Conservation (phyloP, 768 basidiomycete species). For the Rhizopogon sp. region DNA sequence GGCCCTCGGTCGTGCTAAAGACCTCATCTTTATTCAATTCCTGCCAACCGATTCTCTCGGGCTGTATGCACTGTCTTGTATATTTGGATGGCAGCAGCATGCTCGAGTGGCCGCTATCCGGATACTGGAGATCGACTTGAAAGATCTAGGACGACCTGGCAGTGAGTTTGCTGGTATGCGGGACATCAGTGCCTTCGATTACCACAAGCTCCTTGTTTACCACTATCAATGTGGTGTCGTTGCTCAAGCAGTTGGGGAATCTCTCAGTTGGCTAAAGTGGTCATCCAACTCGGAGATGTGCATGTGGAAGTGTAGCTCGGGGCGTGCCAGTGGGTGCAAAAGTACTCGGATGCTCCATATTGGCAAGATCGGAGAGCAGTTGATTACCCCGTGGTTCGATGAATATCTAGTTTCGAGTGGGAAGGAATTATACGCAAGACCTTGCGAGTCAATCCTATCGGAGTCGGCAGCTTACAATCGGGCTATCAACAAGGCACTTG, state of each 20-base stretch:
- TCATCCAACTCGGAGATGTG: background rate
- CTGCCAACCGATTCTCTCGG: conserved; percentile 15
- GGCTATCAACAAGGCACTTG: background rate
- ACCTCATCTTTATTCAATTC: conserved; percentile 7
- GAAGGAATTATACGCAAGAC: background rate
- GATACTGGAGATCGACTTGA: conserved; percentile 11
- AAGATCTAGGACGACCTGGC: background rate
- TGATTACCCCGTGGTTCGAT: background rate
- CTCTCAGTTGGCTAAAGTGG: background rate
- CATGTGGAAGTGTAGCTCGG: background rate
- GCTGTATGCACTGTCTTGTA: conserved; percentile 24
- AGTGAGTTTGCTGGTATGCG: conserved; percentile 33
- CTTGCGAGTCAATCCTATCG: background rate
- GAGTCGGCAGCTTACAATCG: background rate
- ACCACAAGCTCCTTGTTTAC: conserved; percentile 38
- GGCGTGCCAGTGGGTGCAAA: too few relatives aligned
- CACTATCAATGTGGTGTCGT: conserved; percentile 31
- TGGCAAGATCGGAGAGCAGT: background rate
- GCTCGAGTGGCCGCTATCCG: conserved; percentile 17
- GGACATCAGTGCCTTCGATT: conserved; percentile 35
- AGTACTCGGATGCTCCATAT: background rate
- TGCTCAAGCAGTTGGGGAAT: background rate
- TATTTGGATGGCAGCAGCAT: conserved; percentile 13
- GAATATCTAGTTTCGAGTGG: conserved; percentile 1
- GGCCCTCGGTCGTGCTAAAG: conserved; percentile 10